A percentile compares a stretch with the other conserved stretches of the same genome.
These are phyloP conservation scores for Hymenoscyphus albidus DNA, from an alignment of 2,329 filamentous ascomycete genomes.

Conservation along the genomic window DNA sequence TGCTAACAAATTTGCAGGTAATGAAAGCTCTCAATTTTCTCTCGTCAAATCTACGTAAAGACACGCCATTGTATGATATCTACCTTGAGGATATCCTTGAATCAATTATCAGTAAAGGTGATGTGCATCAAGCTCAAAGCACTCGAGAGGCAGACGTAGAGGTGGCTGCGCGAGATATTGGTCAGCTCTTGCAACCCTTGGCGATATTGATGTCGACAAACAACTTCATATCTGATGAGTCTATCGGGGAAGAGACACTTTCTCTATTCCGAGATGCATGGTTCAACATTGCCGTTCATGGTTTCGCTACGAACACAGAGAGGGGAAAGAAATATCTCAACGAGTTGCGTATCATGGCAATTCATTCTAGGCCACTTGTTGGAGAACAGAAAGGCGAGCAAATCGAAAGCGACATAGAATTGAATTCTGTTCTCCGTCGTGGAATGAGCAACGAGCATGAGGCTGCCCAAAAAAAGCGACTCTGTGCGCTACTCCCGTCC, in stretches of 20 bases:
- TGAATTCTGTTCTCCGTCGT: conserved; percentile 87
- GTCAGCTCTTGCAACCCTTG: conserved; percentile 81
- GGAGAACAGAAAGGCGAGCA: conserved; percentile 85
- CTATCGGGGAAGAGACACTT: conserved; percentile 64
- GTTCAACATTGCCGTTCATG: conserved; percentile 97
- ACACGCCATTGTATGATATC: conserved; percentile 73
- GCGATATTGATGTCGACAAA: conserved; percentile 74
- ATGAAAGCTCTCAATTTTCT: conserved; percentile 76
- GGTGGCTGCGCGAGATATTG: conserved; percentile 80
- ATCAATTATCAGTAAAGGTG: conserved; percentile 83
- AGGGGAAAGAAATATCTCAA: conserved; percentile 68
- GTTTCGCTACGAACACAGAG: conserved; percentile 72
- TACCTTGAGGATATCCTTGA: conserved; percentile 84
- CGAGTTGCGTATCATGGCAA: conserved; percentile 79
- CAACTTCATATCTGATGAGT: conserved; percentile 45
- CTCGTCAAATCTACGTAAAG: conserved; percentile 62
- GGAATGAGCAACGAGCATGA: conserved; percentile 79
- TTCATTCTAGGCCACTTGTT: conserved; percentile 82
- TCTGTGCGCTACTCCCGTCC: conserved; percentile 69
- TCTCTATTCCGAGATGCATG: conserved; percentile 83
- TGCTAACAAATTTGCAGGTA: conserved; percentile 44
- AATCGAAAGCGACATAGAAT: conserved; percentile 91
- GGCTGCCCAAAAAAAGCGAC: conserved; percentile 72
- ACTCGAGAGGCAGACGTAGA: conserved; percentile 75
- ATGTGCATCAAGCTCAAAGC: conserved; percentile 70